Conservation (phyloP, 2,329 filamentous ascomycete species). For the Trichoderma asperellum region DNA sequence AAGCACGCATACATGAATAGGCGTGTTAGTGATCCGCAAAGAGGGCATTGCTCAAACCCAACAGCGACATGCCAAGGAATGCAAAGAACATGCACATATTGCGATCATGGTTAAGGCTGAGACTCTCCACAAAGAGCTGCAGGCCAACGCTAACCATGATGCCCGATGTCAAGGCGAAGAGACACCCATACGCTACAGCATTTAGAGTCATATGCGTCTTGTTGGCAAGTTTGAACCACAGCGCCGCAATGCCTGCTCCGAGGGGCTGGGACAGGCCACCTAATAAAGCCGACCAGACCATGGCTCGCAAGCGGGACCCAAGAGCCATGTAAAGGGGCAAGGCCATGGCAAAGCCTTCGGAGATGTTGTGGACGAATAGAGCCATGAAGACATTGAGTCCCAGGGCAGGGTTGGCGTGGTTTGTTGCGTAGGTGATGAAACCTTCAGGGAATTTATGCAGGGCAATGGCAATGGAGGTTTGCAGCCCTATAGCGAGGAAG, state of each 20-base stretch:
- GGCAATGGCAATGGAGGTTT: constrained; percentile 93
- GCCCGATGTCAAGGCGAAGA: constrained; percentile 88
- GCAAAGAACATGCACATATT: constrained; percentile 78
- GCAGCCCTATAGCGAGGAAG: constrained; percentile 91
- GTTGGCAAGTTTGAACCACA: constrained; percentile 79
- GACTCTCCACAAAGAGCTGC: constrained; percentile 83
- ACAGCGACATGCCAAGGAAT: constrained; percentile 82
- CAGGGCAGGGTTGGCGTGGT: constrained; percentile 87
- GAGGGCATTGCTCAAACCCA: constrained; percentile 83
- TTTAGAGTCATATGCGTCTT: constrained; percentile 54
- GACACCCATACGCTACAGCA: constrained; percentile 69
- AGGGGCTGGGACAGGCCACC: constrained; percentile 87
- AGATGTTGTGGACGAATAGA: constrained; percentile 97
- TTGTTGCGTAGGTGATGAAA: constrained; percentile 92
- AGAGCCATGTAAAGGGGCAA: constrained; percentile 91
- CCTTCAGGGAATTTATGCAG: constrained; percentile 92
- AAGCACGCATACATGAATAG: background rate
- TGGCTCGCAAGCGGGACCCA: constrained; percentile 76
- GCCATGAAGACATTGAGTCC: constrained; percentile 94
- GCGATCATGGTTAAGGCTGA: constrained; percentile 79
- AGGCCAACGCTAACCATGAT: constrained; percentile 95
- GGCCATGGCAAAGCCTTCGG: constrained; percentile 93
- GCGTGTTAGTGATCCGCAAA: constrained; percentile 59
- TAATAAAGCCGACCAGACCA: constrained; percentile 80
- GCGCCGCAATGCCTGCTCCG: constrained; percentile 79